Evolutionary conservation across 306 rosid genomes (phyloP), one percentile per base, ranked within the genome.

Genomic region (Cotoneaster glaucophyllus): DNA sequence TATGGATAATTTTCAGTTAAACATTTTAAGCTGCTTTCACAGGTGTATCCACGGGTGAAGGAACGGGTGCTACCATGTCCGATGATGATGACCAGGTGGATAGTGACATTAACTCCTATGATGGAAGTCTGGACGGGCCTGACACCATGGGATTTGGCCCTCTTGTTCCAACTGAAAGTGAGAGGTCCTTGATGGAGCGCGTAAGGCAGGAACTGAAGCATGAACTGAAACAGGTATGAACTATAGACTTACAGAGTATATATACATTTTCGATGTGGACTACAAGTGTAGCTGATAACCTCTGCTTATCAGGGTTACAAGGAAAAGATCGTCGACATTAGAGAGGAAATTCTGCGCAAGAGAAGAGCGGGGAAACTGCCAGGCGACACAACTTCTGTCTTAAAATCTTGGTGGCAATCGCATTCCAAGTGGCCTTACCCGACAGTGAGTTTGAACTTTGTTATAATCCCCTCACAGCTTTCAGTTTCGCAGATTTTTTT

Each of bases 341-440:
- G 93, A 67, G 99, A 95, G 87, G 99, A 95, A 81, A 95, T 95
- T 80, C 74, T 95, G 75, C 93, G 99, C 41, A 95, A 95, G 91
- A 89, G 99, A 80, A 90, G 97, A 84, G 99, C 99, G 1, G 99
- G 99, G 78, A 95, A 95, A 74, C 93, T 92, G 78, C 99, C 99
- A 1, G 93, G 99, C 24, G 99, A 92, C 83, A 95, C 99, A 11
- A 95, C 99, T 82, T 95, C 97, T 15, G 97, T 89, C 56, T 85
- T 95, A 59, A 95, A 95, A 85, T 80, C 90, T 69, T 95, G 99
- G 99, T 95, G 99, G 99, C 93, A 90, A 82, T 83, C 99, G 71
- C 99, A 95, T 84, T 82, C 98, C 63, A 92, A 92, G 71, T 95
- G 99, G 99, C 99, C 98, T 72, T 95, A 95, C 77, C 99, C 99